Evolutionary conservation across 768 basidiomycete genomes (phyloP).

Genomic region (Tylopilus sp.): DNA sequence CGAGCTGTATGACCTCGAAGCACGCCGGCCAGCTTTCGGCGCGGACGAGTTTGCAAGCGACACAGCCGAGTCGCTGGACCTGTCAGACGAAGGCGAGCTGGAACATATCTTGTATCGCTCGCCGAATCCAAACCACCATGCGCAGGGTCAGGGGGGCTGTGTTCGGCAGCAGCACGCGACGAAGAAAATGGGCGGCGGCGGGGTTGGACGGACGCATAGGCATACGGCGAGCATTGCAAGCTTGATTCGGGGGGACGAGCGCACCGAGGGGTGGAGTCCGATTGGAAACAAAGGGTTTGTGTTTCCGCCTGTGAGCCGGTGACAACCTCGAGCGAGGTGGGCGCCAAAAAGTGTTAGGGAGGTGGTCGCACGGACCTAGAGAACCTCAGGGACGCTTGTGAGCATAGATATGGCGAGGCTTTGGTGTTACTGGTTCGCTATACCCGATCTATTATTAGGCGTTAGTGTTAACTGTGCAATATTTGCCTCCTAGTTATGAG

Average conservation of each 20-base stretch:
- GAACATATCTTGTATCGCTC: conserved; percentile 60
- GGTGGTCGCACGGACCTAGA: not conserved
- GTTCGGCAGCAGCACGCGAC: conserved; percentile 3
- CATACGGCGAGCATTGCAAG: conserved; percentile 87
- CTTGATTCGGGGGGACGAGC: conserved; percentile 71
- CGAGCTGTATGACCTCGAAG: conserved; percentile 68
- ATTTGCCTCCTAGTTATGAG: no score
- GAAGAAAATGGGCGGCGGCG: conserved; percentile 13
- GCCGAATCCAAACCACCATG: conserved; percentile 39
- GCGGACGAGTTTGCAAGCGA: conserved; percentile 33
- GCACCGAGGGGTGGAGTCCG: conserved; percentile 80
- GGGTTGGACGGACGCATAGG: conserved; percentile 47
- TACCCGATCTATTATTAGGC: conserved; percentile 9
- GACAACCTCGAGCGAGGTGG: not conserved
- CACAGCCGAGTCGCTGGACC: conserved; percentile 41
- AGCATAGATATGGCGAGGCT: not conserved
- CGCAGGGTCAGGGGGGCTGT: not conserved
- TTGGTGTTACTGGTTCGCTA: conserved; percentile 1
- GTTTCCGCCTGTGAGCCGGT: conserved; percentile 40
- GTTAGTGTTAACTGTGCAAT: not conserved
- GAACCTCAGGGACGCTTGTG: not conserved
- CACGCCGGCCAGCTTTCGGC: conserved; percentile 29
- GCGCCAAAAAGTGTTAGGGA: not conserved
- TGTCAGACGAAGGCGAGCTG: conserved; percentile 3
- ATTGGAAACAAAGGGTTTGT: conserved; percentile 53